Base-by-base conservation (phyloP, 768 basidiomycete genomes). In the Coprinopsis cinerea region DNA sequence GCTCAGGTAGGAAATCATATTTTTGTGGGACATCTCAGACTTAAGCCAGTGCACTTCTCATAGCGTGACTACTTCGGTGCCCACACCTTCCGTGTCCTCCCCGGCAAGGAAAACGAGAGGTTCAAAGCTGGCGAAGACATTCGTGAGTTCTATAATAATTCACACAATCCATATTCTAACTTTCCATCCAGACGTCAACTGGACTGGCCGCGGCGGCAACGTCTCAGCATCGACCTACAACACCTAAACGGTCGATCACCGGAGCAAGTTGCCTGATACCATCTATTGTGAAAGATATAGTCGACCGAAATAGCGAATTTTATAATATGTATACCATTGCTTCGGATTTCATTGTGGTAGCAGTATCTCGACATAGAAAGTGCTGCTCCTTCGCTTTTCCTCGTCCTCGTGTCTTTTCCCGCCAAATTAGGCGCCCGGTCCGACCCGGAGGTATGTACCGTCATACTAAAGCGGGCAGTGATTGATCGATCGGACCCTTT, bases 61-160 rank as follows among this genome's bases (percentile, higher is more conserved):
- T 49, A 88, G 85, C 92, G 95, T 66, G 95, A 99, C 65, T 99
- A 94, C 81, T 99, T 99, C 67, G 95, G 96, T 69, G 91, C 94
- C 37, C 95, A 97, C 76, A 97, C 95, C 48, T 98, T 96, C 91
- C 80, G 83, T 47, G 92, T 97, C 51, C 74, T 92, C 30, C 85
- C 92, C 48, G 92, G 94, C 47, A 88, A 88, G 72, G 93, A 92
- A 71, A 95, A 90, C 68, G 76, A 76, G 44, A 83, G 72, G 63
- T 83, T 95, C 71, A 81, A 82, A 71, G 61, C 79, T 51, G 86
- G 81, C 64, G 72, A 89, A 69, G 90, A 95, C 65, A 92, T 97
- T 66, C 90, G 89, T 92, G 66, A 61, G 90, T 81, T 17, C 14
- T 56, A 4, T n/a, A 20, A 23, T 49, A 25, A 47, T 53, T 40